Conservation (phyloP, 805 yeast species). For the Candida incommunis region DNA sequence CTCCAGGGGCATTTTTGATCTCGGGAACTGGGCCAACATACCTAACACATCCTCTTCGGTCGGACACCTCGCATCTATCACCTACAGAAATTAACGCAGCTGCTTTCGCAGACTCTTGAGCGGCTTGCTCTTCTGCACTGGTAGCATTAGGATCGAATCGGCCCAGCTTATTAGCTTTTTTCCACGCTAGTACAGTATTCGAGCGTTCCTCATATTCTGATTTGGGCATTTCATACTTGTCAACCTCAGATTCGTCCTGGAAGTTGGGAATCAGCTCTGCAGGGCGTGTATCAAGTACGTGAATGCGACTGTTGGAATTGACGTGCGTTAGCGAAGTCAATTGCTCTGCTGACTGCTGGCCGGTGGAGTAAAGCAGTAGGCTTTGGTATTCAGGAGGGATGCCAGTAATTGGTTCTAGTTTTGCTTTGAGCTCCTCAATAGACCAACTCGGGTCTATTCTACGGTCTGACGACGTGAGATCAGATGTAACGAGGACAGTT, state of each 20-base stretch:
- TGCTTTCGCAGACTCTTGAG: constrained; percentile 13
- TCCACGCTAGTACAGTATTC: constrained; percentile 68
- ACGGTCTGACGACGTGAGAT: constrained; percentile 55
- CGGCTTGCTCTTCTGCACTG: constrained; percentile 9
- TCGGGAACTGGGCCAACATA: constrained; percentile 57
- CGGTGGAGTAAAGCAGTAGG: constrained; percentile 18
- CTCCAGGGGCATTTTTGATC: constrained; percentile 31
- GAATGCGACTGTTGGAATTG: constrained; percentile 33
- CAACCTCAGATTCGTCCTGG: constrained; percentile 22
- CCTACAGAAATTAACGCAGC: constrained; percentile 9
- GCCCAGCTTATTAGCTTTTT: constrained; percentile 52
- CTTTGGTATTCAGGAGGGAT: constrained; percentile 40
- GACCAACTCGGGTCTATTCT: constrained; percentile 52
- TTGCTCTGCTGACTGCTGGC: too few species aligned
- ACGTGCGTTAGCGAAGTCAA: constrained; percentile 14
- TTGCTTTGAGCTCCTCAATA: constrained; percentile 33
- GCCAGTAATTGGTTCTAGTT: constrained; percentile 62
- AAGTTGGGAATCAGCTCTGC: constrained; percentile 16
- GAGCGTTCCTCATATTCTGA: constrained; percentile 45
- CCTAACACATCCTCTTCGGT: constrained; percentile 55
- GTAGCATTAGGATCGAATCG: constrained; percentile 45
- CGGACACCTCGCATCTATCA: constrained; percentile 24
- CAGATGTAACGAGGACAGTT: constrained; percentile 45
- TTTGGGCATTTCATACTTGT: constrained; percentile 36
- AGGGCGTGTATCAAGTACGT: constrained; percentile 32